Percentiles rank a stretch among this genome's conserved stretches.
phyloP scores from a whole-genome alignment of 2,329 filamentous ascomycete genomes.

The Pseudopyricularia cyperi region DNA sequence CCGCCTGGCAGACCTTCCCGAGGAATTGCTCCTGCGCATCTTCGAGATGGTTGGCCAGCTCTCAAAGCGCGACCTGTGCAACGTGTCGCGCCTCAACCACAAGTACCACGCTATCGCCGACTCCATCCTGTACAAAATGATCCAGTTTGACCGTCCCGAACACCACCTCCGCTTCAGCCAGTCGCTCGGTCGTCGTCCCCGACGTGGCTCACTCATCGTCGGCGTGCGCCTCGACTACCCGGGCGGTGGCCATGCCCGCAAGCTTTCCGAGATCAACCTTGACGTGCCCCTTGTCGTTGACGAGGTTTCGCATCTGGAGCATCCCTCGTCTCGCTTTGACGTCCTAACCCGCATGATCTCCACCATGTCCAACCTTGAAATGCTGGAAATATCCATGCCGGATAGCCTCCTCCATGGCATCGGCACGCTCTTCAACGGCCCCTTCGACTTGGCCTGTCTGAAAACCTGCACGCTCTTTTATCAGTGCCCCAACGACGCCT shows the following conservation, averaged over 20 bases:
- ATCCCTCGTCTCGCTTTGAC: constrained; percentile 18
- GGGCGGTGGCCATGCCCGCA: constrained; percentile 12
- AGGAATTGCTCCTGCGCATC: constrained; percentile 25
- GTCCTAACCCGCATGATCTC: constrained; percentile 30
- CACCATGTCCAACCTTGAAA: constrained; percentile 35
- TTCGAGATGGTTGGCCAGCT: constrained; percentile 19
- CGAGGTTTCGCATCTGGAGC: constrained; percentile 6
- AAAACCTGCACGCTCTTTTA: constrained; percentile 33
- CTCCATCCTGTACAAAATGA: constrained; percentile 30
- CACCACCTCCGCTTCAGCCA: constrained; percentile 34
- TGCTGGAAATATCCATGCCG: constrained; percentile 30
- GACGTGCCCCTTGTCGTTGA: constrained; percentile 17
- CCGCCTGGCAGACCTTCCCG: constrained; percentile 19
- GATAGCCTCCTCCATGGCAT: constrained; percentile 29
- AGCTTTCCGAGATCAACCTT: constrained; percentile 27
- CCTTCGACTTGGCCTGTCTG: constrained; percentile 34
- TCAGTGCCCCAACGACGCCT: constrained; percentile 26
- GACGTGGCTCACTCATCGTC: constrained; percentile 24
- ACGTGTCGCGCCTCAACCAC: constrained; percentile 27
- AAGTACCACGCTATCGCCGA: constrained; percentile 30
- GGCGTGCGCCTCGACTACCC: constrained; percentile 27
- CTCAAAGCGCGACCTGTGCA: constrained; percentile 26
- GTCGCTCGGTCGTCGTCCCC: constrained; percentile 29
- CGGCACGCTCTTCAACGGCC: constrained; percentile 34
- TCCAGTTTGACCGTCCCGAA: constrained; percentile 31